These are phyloP conservation scores for Heterobasidion irregulare DNA, from an alignment of 1,284 basidiomycete genomes.

Conservation along the genomic window DNA sequence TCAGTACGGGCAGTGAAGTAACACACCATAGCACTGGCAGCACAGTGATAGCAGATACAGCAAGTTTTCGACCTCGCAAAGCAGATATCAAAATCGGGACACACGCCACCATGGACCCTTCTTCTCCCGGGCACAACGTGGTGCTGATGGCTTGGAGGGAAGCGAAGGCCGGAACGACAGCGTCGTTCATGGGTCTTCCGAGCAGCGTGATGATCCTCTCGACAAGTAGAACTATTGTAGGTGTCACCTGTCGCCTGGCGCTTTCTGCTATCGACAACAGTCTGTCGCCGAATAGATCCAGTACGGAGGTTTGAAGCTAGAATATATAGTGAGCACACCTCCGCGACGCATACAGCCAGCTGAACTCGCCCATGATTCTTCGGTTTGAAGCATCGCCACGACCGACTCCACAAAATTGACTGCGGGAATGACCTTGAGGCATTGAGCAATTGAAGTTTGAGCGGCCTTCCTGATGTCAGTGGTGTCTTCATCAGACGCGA, in stretches of 20 bases:
- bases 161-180: conserved; percentile 40
- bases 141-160: conserved; percentile 52
- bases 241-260: conserved; percentile 44
- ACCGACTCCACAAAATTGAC: conserved; percentile 51
- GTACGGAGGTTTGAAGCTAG: conserved; percentile 55
- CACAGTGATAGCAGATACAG: conserved; percentile 38
- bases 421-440: conserved; percentile 58
- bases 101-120: conserved; percentile 46
- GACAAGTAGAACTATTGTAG: conserved; percentile 44
- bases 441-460: conserved; percentile 36
- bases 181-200: conserved; percentile 26
- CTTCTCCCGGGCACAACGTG: conserved; percentile 59
- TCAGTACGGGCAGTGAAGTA: not conserved
- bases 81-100: conserved; percentile 51
- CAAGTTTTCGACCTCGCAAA: conserved; percentile 29
- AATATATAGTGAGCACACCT: not conserved
- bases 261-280: conserved; percentile 53
- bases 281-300: conserved; percentile 59
- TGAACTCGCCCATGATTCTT: conserved; percentile 13
- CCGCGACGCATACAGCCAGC: conserved; percentile 16
- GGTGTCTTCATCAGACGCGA: conserved; percentile 25
- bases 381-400: conserved; percentile 43
- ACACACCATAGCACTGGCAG: conserved; percentile 57
- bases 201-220: conserved; percentile 41
- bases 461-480: conserved; percentile 39